Evolutionary conservation across 2,329 filamentous ascomycete species (phyloP), one percentile per base, ranked within the genome.

Genomic region (Trichoderma sp.): DNA sequence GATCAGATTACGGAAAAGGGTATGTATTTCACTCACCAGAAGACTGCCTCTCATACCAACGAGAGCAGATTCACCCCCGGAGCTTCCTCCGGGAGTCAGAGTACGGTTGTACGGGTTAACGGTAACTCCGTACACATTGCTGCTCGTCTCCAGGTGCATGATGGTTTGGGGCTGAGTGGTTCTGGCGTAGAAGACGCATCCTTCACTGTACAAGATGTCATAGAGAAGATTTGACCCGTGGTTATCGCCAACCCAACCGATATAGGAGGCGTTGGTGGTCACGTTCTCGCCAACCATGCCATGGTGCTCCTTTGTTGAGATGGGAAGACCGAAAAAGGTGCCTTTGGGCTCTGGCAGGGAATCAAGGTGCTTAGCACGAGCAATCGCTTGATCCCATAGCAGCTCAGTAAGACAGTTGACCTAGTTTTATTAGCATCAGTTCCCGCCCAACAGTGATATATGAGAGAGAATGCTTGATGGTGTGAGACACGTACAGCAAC

Each of bases 151-250:
- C 47, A 89, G 75, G 19, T 83, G 81, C 76, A 83, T 83, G 59
- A 88, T 79, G 0, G 82, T 84, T 72, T 88, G 87, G 0, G 90
- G 89, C 6, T 91, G 84, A 68, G 91, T 92, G 0, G 91, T 92
- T 76, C 92, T 91, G 70, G 87, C 86, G 74, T 90, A 89, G n/a
- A 76, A 71, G 19, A 90, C 3, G 33, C 77, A 78, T 0, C 77
- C 77, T 49, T 79, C 72, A 0, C 73, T 73, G 33, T 73, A 78
- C 1, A 79, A 68, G 3, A 72, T 73, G 47, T 77, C 73, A 40
- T 78, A 79, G 0, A 79, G 73, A 10, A 77, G 49, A 11, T 79
- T 79, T 0, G 77, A 78, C 1, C 77, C 77, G 55, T 79, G 77
- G 4, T 73, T 69, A 57, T 76, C 78, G 19, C 75, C 77, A 2